These are phyloP conservation scores for Silene vulgaris DNA, from an alignment of 179 eudicot genomes.

Conservation along the genomic window DNA sequence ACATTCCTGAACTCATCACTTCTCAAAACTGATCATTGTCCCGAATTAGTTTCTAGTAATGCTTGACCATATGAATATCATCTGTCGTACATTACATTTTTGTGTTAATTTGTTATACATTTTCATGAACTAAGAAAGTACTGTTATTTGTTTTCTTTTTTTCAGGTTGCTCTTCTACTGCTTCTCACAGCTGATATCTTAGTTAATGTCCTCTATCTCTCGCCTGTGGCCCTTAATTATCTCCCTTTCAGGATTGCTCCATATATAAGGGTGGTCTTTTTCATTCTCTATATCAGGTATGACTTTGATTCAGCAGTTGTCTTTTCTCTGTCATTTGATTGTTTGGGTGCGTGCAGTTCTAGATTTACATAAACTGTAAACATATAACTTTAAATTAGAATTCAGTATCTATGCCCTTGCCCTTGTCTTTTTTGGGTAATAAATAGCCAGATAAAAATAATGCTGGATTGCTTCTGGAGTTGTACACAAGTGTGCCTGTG, in stretches of 20 bases:
- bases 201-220: conserved; percentile 47
- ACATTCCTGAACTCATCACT: background rate
- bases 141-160: background rate
- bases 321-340: background rate
- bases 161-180: conserved; percentile 62
- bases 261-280: conserved; percentile 72
- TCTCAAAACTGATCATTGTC: background rate
- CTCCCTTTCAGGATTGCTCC: conserved; percentile 93
- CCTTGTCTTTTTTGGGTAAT: background rate
- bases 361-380: background rate
- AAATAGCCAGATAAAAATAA: background rate
- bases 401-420: background rate
- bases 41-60: background rate
- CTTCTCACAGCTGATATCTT: conserved; percentile 58
- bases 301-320: background rate
- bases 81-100: conserved; percentile 1
- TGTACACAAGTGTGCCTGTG: background rate
- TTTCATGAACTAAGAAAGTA: conserved; percentile 15
- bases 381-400: background rate
- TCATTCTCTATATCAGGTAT: conserved; percentile 72
- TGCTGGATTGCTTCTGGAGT: background rate
- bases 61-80: background rate
- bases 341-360: background rate
- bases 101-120: background rate
- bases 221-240: conserved; percentile 48